Base-by-base conservation (phyloP, 208 protist genomes). In the Trypanosoma platydactyli region DNA sequence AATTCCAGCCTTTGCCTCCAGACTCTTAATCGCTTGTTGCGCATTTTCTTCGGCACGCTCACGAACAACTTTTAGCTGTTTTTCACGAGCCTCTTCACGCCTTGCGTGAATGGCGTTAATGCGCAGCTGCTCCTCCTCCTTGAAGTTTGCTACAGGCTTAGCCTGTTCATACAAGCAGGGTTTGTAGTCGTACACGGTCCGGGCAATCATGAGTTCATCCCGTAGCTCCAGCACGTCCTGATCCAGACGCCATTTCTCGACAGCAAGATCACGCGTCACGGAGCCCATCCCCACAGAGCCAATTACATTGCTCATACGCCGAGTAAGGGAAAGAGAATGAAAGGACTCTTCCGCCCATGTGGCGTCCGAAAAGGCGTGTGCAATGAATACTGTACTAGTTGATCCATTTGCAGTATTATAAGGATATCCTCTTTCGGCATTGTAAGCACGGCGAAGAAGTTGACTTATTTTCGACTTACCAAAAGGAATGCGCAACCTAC, bases 161-260 rank as follows among this genome's bases (percentile, higher is more conserved):
- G 87, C 20, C 24, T 88, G 69, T 20, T 97, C 89, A 73, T 77
- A 95, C 56, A 97, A 11, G 33, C 3, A 11, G 33, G 3, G 9
- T 38, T 38, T 38, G 33, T 38, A 3, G 33, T 38, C 33, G 33
- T 38, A 25, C 83, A 24, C 20, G 84, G 72, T 29, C 96, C 90
- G 78, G 41, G 88, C 92, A 66, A 96, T 81, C 30, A 86, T 58
- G 20, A 96, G 69, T 73, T 97, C 92, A 68, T 97, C 92, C 42
- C 86, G 81, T 42, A 97, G 78, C 73, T 97, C 88, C 51, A 80
- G 68, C 24, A 94, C 79, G 76, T 97, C 92, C 62, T 96, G 89
- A 68, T 96, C 90, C 12, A 96, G 77, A 53, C 92, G 83, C 90
- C 92, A 97, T 73, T 94, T 94, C 54, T 97, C 88, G 53, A 94